phyloP scores from a whole-genome alignment of 2,329 filamentous ascomycete species.

The Aspergillus carbonarius region DNA sequence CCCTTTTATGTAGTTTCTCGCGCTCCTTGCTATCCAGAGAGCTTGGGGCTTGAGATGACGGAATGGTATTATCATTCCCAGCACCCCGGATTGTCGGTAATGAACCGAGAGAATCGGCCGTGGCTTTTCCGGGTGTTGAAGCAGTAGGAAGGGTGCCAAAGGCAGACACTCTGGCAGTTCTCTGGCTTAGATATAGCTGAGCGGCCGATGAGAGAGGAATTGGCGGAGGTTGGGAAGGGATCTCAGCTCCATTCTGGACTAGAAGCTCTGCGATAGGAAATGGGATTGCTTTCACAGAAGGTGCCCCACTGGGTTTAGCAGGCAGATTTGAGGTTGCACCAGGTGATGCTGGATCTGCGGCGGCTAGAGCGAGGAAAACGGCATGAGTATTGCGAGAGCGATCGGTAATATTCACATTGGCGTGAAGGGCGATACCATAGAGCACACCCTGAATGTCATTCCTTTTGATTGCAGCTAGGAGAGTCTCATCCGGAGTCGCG shows the following conservation, averaged over 20 bases:
- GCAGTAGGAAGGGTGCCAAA: conserved; percentile 43
- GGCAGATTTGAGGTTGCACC: conserved; percentile 39
- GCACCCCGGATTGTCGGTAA: conserved; percentile 54
- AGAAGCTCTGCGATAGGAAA: conserved; percentile 91
- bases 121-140: conserved; percentile 39
- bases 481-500: conserved; percentile 76
- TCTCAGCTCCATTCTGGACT: conserved; percentile 88
- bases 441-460: conserved; percentile 94
- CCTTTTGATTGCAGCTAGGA: conserved; percentile 90
- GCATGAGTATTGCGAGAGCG: conserved; percentile 84
- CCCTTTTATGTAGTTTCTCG: conserved; percentile 74
- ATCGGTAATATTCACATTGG: conserved; percentile 83
- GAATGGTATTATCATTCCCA: conserved; percentile 17
- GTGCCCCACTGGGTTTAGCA: conserved; percentile 31
- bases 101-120: conserved; percentile 59
- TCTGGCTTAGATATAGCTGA: conserved; percentile 81
- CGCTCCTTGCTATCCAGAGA: conserved; percentile 52
- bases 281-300: conserved; percentile 53
- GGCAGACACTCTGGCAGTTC: conserved; percentile 41
- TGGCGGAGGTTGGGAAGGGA: conserved; percentile 71
- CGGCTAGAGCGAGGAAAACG: conserved; percentile 86
- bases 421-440: conserved; percentile 81
- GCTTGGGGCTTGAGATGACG: conserved; percentile 30
- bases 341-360: conserved; percentile 85
- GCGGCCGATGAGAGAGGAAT: conserved; percentile 82